These are phyloP conservation scores for Neodidymelliopsis sp. DNA, from an alignment of 2,329 filamentous ascomycete genomes.

Conservation along the genomic window DNA sequence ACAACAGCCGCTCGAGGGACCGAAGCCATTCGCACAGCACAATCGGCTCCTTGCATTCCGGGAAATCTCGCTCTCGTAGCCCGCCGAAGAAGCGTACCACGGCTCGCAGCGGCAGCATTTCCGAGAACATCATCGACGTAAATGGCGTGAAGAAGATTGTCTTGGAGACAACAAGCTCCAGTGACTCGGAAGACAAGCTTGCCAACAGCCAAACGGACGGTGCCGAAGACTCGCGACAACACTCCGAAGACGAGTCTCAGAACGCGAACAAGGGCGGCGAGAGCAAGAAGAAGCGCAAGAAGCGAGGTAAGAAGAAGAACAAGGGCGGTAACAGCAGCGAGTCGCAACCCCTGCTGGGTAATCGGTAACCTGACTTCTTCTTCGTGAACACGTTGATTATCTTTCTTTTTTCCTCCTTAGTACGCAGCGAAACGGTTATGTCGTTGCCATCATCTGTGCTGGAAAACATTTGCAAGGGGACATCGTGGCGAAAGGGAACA, in stretches of 20 bases:
- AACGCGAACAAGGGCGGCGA: slow-evolving; percentile 42
- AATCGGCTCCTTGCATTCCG: slow-evolving; percentile 42
- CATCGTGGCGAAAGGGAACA: not conserved
- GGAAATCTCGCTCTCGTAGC: slow-evolving; percentile 31
- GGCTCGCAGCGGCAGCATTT: slow-evolving; percentile 78
- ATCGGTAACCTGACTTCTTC: slow-evolving; percentile 14
- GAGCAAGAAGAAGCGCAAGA: slow-evolving; percentile 47
- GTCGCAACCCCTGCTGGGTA: slow-evolving; percentile 43
- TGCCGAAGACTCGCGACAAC: slow-evolving; percentile 24
- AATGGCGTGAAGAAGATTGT: slow-evolving; percentile 79
- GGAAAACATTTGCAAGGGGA: not conserved
- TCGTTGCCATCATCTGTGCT: too few species aligned
- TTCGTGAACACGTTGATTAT: slow-evolving; percentile 10
- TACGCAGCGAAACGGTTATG: not conserved
- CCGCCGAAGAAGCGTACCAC: slow-evolving; percentile 53
- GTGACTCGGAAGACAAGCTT: slow-evolving; percentile 49
- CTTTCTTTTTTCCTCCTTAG: not conserved
- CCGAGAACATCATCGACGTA: slow-evolving; percentile 77
- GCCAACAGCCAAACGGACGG: slow-evolving; percentile 28
- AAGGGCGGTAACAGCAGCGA: slow-evolving; percentile 38
- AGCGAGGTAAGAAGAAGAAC: slow-evolving; percentile 50
- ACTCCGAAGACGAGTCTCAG: slow-evolving; percentile 32
- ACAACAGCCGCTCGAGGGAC: slow-evolving; percentile 20
- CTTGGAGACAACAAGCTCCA: slow-evolving; percentile 70
- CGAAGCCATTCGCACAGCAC: slow-evolving; percentile 42